These are phyloP conservation scores for Boletus rubescentipes DNA, from an alignment of 768 basidiomycete species.

Conservation along the genomic window DNA sequence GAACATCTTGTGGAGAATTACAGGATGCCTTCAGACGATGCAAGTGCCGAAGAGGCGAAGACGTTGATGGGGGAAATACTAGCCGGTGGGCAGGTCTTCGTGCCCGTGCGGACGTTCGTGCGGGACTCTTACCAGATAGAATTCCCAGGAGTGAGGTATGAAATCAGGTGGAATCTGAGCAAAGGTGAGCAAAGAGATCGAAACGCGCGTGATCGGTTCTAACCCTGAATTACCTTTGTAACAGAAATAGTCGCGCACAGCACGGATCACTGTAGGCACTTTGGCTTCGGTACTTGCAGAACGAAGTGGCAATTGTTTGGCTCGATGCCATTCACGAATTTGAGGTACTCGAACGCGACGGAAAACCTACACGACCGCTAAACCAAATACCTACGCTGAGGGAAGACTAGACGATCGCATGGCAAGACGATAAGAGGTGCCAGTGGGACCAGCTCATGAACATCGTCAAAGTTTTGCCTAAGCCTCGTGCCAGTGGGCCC, in stretches of 20 bases:
- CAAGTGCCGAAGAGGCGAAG: constrained; percentile 42
- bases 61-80: constrained; percentile 58
- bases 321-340: constrained; percentile 50
- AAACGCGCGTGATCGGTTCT: too few relatives aligned
- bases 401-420: constrained; percentile 51
- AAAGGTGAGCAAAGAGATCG: too few relatives aligned
- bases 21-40: constrained; percentile 37
- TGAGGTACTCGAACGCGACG: constrained; percentile 38
- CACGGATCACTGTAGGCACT: constrained; percentile 62
- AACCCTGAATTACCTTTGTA: too few relatives aligned
- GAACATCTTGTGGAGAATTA: constrained; percentile 54
- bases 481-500: not conserved
- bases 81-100: constrained; percentile 62
- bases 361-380: constrained; percentile 31
- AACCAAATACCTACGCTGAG: constrained; percentile 49
- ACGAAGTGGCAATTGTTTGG: constrained; percentile 53
- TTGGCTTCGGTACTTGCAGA: constrained; percentile 52
- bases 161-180: constrained; percentile 68
- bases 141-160: constrained; percentile 68
- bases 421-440: constrained; percentile 53
- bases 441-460: constrained; percentile 54
- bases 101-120: constrained; percentile 62
- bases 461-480: constrained; percentile 32
- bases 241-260: constrained; percentile 76
- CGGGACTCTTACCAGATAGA: constrained; percentile 54